Evolutionary conservation across 148 eudicot species (phyloP), one percentile per base, ranked within the genome.

Genomic region (Vaccinium myrtillus): DNA sequence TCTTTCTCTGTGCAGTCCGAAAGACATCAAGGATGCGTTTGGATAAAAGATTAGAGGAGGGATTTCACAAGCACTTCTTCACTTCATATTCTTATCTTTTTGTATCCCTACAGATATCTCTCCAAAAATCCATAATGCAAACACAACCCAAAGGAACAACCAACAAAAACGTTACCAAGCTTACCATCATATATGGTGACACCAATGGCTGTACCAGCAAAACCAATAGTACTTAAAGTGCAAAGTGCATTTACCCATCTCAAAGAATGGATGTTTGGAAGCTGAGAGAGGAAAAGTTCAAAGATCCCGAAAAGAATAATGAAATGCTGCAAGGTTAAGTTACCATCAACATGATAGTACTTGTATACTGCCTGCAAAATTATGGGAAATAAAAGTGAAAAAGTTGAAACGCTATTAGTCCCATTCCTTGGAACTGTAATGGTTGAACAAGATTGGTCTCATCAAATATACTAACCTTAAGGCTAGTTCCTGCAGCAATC

Each of bases 401-500:
- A 49, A 56, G 23, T 16, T 32, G 36, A 39, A 18, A 8, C 5
- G 11, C 8, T 3, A 32, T 4, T 14, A n/a, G 61, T 16, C 27
- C 21, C 11, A 6, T 58, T 36, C 32, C 3, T 53, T 50, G 73
- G 73, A 11, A 27, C 13, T 43, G 30, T 5, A 55, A 58, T 32
- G 27, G 6, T 23, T 36, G 27, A 18, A 21, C 16, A 55, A 79
- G 15, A 39, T 27, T 39, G 32, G 19, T 77, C 13, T 51, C 50
- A 49, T 46, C 6, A 54, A 48, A 61, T 81, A 32, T 19, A 75
- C 70, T 75, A 43, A 89, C 91, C 88, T 88, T 90, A 15, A 90
- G 88, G 90, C 91, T 88, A 49, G 88, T 90, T 86, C 91, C 91
- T 55, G 91, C 91, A 58, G 91, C 91, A 84, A 90, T 90, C 51